Evolutionary conservation across 345 rosid species (phyloP).

Genomic region (Lumnitzera racemosa): DNA sequence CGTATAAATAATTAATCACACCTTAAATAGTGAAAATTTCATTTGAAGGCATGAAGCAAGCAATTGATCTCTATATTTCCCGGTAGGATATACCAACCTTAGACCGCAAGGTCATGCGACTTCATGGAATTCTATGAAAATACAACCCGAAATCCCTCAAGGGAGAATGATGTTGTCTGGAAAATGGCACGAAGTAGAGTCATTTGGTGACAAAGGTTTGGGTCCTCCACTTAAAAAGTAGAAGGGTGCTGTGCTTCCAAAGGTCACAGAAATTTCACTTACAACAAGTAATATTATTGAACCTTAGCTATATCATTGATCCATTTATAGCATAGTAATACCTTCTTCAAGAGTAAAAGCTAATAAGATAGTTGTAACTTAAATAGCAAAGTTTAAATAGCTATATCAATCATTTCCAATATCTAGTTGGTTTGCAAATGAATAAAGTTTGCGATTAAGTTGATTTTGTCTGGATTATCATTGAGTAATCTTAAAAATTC

Average conservation of each 20-base stretch:
- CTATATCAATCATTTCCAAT: too few species aligned
- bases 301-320: too few species aligned
- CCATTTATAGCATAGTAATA: too few species aligned
- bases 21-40: neutral
- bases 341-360: too few species aligned
- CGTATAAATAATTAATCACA: neutral
- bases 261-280: slow-evolving; percentile 33
- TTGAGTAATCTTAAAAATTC: too few species aligned
- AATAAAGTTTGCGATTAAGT: too few species aligned
- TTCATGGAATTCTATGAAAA: slow-evolving; percentile 29
- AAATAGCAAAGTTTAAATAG: too few species aligned
- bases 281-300: slow-evolving; percentile 36
- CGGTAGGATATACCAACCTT: slow-evolving; percentile 17
- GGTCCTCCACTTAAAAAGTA: slow-evolving; percentile 42
- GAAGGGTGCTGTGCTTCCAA: slow-evolving; percentile 40
- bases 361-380: too few species aligned
- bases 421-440: too few species aligned
- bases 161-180: slow-evolving; percentile 30
- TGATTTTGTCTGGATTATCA: too few species aligned
- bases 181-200: slow-evolving; percentile 38
- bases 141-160: neutral
- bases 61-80: slow-evolving; percentile 44
- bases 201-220: slow-evolving; percentile 39
- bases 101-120: slow-evolving; percentile 46
- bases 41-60: slow-evolving; percentile 23